These are phyloP conservation scores for Pythium sukuiense DNA, from an alignment of 352 stramenopile genomes.

Conservation along the genomic window DNA sequence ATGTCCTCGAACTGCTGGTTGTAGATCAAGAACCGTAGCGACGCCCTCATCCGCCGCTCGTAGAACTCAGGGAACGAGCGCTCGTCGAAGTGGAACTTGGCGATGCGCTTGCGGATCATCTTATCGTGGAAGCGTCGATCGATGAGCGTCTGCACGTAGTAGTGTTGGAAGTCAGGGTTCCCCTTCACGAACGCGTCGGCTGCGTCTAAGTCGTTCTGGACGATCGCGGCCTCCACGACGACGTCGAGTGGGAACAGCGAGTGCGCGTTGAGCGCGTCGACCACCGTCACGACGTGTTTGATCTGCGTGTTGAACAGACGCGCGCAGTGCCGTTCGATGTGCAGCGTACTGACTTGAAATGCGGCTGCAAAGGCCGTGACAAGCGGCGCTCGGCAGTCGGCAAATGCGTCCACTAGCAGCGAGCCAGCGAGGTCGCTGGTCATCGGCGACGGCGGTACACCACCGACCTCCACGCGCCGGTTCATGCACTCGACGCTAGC, in stretches of 20 bases:
- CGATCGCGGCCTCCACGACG: conserved; percentile 43
- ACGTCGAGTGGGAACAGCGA: conserved; percentile 39
- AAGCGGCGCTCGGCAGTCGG: conserved; percentile 32
- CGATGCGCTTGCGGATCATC: conserved; percentile 69
- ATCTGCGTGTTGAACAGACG: conserved; percentile 31
- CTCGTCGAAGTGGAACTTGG: conserved; percentile 52
- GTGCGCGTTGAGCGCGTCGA: conserved; percentile 45
- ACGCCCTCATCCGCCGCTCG: conserved; percentile 45
- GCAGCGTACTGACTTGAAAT: conserved; percentile 35
- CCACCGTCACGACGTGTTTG: conserved; percentile 42
- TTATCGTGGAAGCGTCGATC: conserved; percentile 50
- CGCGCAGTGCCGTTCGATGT: conserved; percentile 36
- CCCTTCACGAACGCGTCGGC: conserved; percentile 58
- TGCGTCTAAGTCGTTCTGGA: conserved; percentile 53
- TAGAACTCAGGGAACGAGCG: conserved; percentile 60
- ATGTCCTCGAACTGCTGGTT: conserved; percentile 62
- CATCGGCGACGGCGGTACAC: conserved; percentile 21
- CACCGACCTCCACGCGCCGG: conserved; percentile 3
- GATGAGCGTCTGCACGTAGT: conserved; percentile 59
- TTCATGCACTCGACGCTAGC: conserved; percentile 28
- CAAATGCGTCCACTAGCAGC: conserved; percentile 40
- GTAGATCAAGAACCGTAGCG: conserved; percentile 62
- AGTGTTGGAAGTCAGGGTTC: conserved; percentile 35
- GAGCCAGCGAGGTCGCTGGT: conserved; percentile 44
- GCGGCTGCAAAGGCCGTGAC: conserved; percentile 43